Percentiles rank a stretch among this genome's conserved stretches.
Evolutionary conservation across 164 flowering plant genomes (phyloP).

Genomic region (Piper longum): DNA sequence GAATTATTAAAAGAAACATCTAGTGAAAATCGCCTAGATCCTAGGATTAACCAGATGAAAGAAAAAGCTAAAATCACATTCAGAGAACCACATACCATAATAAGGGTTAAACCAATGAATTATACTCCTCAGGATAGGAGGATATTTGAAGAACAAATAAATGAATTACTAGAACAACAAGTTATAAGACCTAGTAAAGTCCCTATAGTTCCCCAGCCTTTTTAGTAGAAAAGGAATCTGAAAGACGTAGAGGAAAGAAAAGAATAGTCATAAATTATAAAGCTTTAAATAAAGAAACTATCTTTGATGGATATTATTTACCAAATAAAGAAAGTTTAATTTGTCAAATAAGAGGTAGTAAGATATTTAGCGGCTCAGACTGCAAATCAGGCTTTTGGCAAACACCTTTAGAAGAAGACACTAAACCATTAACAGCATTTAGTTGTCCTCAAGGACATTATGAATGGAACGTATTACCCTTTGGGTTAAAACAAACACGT

Average conservation of each 20-base stretch:
- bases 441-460: slow-evolving; percentile 9
- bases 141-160: too few species aligned
- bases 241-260: slow-evolving; percentile 2
- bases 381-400: slow-evolving; percentile 8
- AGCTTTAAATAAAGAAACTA: neutral
- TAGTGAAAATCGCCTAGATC: too few species aligned
- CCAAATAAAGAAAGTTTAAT: slow-evolving; percentile 1
- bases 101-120: neutral
- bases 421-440: neutral
- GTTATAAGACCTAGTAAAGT: neutral
- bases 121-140: neutral
- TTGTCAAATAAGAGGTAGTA: neutral
- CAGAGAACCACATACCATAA: neutral
- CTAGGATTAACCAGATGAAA: too few species aligned
- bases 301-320: neutral
- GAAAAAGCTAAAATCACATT: neutral
- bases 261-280: neutral
- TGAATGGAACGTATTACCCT: slow-evolving; percentile 10
- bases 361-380: neutral
- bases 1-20: too few species aligned
- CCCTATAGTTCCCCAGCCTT: neutral
- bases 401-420: neutral
- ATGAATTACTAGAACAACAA: neutral
- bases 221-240: neutral
- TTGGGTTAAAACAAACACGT: slow-evolving; percentile 11